Percentiles rank a stretch among this genome's conserved stretches.
Conservation (phyloP, 1,284 basidiomycete genomes). For the Marasmius fiardii region DNA sequence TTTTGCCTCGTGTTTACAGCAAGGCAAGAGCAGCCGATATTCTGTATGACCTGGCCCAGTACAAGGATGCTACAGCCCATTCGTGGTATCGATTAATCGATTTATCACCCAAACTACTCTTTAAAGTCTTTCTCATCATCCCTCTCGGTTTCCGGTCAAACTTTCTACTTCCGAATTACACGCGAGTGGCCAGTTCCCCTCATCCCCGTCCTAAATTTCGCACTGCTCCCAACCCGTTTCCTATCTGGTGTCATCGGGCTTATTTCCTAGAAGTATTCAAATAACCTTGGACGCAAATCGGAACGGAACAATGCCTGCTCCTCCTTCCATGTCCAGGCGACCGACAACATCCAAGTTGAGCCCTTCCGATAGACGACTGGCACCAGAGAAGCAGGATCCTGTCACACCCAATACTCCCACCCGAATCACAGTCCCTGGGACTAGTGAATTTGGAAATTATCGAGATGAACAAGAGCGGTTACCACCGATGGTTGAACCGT, state of each 20-base stretch:
- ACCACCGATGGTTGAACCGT: slow-evolving; percentile 8
- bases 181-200: slow-evolving; percentile 6
- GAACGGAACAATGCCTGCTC: not conserved
- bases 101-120: not conserved
- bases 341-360: slow-evolving; percentile 7
- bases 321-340: not conserved
- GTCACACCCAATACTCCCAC: slow-evolving; percentile 14
- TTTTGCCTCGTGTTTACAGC: slow-evolving; percentile 12
- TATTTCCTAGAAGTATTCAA: not conserved
- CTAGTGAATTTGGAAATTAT: slow-evolving; percentile 9
- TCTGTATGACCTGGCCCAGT: not conserved
- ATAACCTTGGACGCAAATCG: slow-evolving; percentile 5
- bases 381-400: slow-evolving; percentile 7
- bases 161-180: slow-evolving; percentile 4
- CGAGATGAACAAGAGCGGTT: slow-evolving; percentile 7
- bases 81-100: slow-evolving; percentile 3
- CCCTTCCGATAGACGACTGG: not conserved
- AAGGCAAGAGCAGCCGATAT: slow-evolving; percentile 7
- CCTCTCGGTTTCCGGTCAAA: not conserved
- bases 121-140: slow-evolving; percentile 1
- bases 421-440: slow-evolving; percentile 16
- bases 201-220: slow-evolving; percentile 1
- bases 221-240: not conserved
- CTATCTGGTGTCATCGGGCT: slow-evolving; percentile 12
- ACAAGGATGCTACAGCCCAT: not conserved